A percentile compares a stretch with the other conserved stretches of the same genome.
Conservation (phyloP, 495 filamentous ascomycete genomes). For the Collariella sp. region DNA sequence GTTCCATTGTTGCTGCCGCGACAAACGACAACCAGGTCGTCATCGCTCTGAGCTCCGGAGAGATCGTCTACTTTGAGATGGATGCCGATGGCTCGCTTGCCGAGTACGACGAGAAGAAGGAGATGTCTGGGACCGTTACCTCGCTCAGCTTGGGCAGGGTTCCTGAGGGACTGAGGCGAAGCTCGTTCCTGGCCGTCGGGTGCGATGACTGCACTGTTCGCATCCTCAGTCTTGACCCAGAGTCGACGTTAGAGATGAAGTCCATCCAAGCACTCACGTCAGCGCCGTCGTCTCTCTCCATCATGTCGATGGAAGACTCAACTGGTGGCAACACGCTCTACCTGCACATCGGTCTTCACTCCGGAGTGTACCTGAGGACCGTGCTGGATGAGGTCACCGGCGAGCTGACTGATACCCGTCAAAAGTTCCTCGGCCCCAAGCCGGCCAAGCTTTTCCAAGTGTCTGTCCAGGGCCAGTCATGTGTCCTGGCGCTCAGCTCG, state of each 20-base stretch:
- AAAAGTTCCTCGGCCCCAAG: constrained; percentile 85
- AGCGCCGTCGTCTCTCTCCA: constrained; percentile 78
- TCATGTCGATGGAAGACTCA: constrained; percentile 91
- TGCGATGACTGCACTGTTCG: constrained; percentile 95
- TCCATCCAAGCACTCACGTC: constrained; percentile 90
- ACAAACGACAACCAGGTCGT: constrained; percentile 91
- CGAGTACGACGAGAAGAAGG: constrained; percentile 90
- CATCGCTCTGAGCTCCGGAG: constrained; percentile 85
- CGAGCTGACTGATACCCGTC: constrained; percentile 86
- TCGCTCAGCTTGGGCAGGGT: constrained; percentile 90
- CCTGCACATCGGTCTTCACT: constrained; percentile 90
- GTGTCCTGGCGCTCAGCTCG: constrained; percentile 84
- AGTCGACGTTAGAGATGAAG: constrained; percentile 81
- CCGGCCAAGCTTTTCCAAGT: constrained; percentile 81
- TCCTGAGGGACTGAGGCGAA: constrained; percentile 76
- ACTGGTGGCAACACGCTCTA: constrained; percentile 70
- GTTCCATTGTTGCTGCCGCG: constrained; percentile 90
- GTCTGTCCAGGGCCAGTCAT: constrained; percentile 70
- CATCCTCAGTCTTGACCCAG: constrained; percentile 81
- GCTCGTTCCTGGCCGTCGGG: constrained; percentile 87
- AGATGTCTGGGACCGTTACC: constrained; percentile 94
- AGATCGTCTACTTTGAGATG: constrained; percentile 98
- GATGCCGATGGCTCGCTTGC: constrained; percentile 82
- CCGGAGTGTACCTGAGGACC: constrained; percentile 89
- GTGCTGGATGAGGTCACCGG: constrained; percentile 91